Evolutionary conservation across 1,284 basidiomycete species (phyloP), one percentile per base, ranked within the genome.

Genomic region (Fomitopsis pinicola): DNA sequence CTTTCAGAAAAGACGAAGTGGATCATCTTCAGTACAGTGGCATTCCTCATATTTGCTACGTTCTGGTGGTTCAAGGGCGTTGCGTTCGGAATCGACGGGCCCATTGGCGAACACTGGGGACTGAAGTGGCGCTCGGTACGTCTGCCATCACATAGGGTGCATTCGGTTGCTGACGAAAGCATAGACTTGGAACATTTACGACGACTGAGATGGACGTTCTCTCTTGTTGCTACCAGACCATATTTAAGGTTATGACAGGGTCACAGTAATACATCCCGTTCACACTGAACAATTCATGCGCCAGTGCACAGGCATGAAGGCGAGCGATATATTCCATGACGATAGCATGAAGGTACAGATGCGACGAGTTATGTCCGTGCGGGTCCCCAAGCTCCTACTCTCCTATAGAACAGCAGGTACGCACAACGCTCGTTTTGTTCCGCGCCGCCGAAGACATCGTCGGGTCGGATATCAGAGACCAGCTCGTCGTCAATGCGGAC

Each of bases 1-100:
- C 78, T 92, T 58, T 79, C 83, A 0, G 77, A 78, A 7, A 76
- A 77, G 44, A 87, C 86, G 35, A 97, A 97, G 74, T 77, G 80
- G 57, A 84, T 91, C 57, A 79, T 81, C 57, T 99, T 98, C 72
- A 83, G 82, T 0, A 66, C 88, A 4, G 76, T 84, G 55, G 80
- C 85, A 0, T 78, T 78, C 19, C 68, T 80, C n/a, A 85, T 98
- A 60, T 70, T 97, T 4, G 78, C 79, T 30, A 86, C 85, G 61
- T 98, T 97, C 80, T 95, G 91, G 91, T 98, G 94, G 94, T 98
- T 98, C 80, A 88, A 83, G 64, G 89, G 87, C 28, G 77, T 96
- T 46, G 91, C 94, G 0, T 95, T 94, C 72, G 97, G 97, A 8
- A 92, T 98, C 59, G 84, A 88, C 50, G 95, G 95, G 0, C 89